Base-by-base conservation (phyloP, 306 rosid species). In the Vigna hirtella region DNA sequence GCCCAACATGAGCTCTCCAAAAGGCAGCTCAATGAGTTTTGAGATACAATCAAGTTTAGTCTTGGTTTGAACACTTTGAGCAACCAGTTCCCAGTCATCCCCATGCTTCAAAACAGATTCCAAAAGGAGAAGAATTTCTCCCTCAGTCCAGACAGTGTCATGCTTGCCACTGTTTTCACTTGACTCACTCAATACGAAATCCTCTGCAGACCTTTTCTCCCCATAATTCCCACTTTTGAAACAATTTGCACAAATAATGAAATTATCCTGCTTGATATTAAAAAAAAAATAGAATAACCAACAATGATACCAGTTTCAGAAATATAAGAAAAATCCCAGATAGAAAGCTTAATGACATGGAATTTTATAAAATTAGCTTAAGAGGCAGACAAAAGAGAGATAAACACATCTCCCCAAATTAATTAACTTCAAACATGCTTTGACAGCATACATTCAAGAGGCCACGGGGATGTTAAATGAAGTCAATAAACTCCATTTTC, bases 41-140 rank as follows among this genome's bases (percentile, higher is more conserved):
- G 88, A 81, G 62, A 95, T 90, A 69, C 99, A 95, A 47, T 93
- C 99, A 66, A 84, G 85, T 70, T 93, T 93, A 55, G 85, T 87
- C 85, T 88, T 95, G 77, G 96, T 91, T 66, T 88, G 87, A 78
- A 93, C 89, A 80, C 81, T 88, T 65, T 87, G 91, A 79, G 90
- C 93, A 78, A 95, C 96, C 66, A 91, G 91, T 8, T 91, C 99
- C 99, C 99, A 95, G 79, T 89, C 92, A 84, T 95, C 98, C 76
- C 99, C 99, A 73, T 95, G 88, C 87, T 91, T 95, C 90, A 85
- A 72, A 76, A 93, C 96, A 80, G 98, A 95, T 84, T 95, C 98
- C 81, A 95, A 87, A 73, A 95, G 98, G 77, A 91, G 88, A 17
- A 95, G 86, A 45, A 87, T 95, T 83, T 95, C 99, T 28, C 89